A percentile compares a stretch with the other conserved stretches of the same genome.
These are phyloP conservation scores for Sporisorium exsertum DNA, from an alignment of 1,284 basidiomycete species.

Conservation along the genomic window DNA sequence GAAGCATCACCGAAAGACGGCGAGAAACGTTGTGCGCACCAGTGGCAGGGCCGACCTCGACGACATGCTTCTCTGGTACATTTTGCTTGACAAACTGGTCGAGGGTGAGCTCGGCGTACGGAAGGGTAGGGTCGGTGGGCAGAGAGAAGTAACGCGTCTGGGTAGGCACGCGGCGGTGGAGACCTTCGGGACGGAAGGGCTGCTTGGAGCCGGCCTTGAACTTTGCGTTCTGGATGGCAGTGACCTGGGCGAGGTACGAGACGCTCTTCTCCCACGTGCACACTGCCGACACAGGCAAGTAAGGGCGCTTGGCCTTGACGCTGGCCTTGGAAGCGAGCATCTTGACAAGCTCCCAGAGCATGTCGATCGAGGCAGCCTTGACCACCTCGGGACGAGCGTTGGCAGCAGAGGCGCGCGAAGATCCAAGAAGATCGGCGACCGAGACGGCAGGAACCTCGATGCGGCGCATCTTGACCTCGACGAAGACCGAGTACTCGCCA, in stretches of 20 bases:
- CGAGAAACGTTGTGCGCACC: slow-evolving; percentile 41
- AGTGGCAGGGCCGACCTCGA: slow-evolving; percentile 20
- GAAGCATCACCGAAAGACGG: slow-evolving; percentile 42
- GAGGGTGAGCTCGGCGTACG: slow-evolving; percentile 35
- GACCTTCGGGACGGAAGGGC: slow-evolving; percentile 30
- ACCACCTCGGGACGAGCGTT: slow-evolving; percentile 32
- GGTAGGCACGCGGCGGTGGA: slow-evolving; percentile 25
- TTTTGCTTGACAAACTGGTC: slow-evolving; percentile 50
- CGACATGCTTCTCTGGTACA: slow-evolving; percentile 33
- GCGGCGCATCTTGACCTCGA: slow-evolving; percentile 56
- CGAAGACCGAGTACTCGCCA: slow-evolving; percentile 45
- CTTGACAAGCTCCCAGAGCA: slow-evolving; percentile 51
- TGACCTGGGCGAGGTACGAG: slow-evolving; percentile 48
- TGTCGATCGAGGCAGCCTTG: slow-evolving; percentile 44
- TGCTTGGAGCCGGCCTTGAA: slow-evolving; percentile 42
- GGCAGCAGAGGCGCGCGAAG: slow-evolving; percentile 17
- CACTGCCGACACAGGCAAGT: slow-evolving; percentile 48
- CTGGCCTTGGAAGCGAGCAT: slow-evolving; percentile 45
- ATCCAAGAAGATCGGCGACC: slow-evolving; percentile 43
- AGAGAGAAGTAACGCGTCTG: slow-evolving; percentile 48
- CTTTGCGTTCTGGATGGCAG: slow-evolving; percentile 42
- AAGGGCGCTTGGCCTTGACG: slow-evolving; percentile 46
- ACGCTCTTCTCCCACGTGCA: slow-evolving; percentile 55
- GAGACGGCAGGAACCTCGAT: slow-evolving; percentile 57
- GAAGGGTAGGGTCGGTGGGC: slow-evolving; percentile 41